Evolutionary conservation across 2,329 filamentous ascomycete species (phyloP).

Genomic region (Trichoderma sp.): DNA sequence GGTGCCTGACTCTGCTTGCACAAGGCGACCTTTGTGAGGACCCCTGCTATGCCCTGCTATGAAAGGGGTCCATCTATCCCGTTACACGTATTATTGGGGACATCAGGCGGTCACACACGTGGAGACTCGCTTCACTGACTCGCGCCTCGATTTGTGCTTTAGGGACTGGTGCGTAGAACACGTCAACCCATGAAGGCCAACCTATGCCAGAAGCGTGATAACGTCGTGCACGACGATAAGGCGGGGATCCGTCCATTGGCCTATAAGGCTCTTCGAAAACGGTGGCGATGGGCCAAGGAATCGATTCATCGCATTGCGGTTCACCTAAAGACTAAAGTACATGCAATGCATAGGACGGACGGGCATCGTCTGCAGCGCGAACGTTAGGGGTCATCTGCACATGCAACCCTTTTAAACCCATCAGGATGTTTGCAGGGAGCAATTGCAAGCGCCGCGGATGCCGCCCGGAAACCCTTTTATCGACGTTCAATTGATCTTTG

Average conservation of each 20-base stretch:
- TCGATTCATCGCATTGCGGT: constrained; percentile 11
- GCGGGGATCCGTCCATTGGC: constrained; percentile 11
- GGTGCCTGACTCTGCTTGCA: constrained; percentile 20
- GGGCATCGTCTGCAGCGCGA: constrained; percentile 3
- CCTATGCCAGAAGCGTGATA: constrained; percentile 20
- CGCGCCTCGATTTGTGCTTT: constrained; percentile 13
- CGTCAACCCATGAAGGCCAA: constrained; percentile 18
- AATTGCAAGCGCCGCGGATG: constrained; percentile 17
- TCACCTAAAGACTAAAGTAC: not conserved
- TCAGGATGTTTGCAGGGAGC: not conserved
- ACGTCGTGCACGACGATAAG: constrained; percentile 20
- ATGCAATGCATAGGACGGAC: not conserved
- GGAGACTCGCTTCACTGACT: constrained; percentile 16
- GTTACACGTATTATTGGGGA: constrained; percentile 18
- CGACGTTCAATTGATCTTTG: not conserved
- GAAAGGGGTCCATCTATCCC: constrained; percentile 17
- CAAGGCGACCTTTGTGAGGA: not conserved
- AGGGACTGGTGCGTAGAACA: constrained; percentile 17
- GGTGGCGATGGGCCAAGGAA: constrained; percentile 13
- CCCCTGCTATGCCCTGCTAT: not conserved
- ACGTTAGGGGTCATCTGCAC: constrained; percentile 20
- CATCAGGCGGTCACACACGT: constrained; percentile 21
- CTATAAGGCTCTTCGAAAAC: not conserved
- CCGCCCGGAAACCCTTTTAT: constrained; percentile 7
- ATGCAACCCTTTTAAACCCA: constrained; percentile 20